These are phyloP conservation scores for Apiotrichum montevideense DNA, from an alignment of 1,284 basidiomycete genomes.

Conservation along the genomic window DNA sequence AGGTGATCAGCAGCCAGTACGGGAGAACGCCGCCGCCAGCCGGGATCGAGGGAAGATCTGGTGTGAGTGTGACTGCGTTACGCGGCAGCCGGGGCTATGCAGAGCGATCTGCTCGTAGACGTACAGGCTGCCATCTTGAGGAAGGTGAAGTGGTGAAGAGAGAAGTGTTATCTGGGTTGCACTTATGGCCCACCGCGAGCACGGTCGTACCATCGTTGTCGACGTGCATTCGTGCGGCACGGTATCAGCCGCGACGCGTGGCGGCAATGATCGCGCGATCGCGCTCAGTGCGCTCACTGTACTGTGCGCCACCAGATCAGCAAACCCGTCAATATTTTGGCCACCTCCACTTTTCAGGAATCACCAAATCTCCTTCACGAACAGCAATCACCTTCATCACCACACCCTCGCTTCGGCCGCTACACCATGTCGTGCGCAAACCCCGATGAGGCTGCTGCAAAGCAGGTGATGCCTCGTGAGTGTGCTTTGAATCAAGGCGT, in stretches of 20 bases:
- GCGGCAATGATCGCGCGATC: no score
- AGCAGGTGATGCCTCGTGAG: slow-evolving; percentile 37
- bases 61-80: not conserved
- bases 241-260: no score
- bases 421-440: slow-evolving; percentile 33
- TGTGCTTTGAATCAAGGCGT: not conserved
- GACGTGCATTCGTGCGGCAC: no score
- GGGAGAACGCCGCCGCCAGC: slow-evolving; percentile 61
- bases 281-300: no score
- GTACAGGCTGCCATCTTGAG: not conserved
- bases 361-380: not conserved
- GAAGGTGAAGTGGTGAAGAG: not conserved
- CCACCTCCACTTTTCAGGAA: not conserved
- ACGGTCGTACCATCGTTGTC: not conserved
- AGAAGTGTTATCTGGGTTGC: no score
- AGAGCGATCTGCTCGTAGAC: not conserved
- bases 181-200: no score
- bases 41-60: slow-evolving; percentile 27
- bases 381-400: not conserved
- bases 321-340: no score
- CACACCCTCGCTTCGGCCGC: no score
- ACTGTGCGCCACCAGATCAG: no score
- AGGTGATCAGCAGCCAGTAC: slow-evolving; percentile 76
- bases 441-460: slow-evolving; percentile 16
- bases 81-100: no score